Conservation (phyloP, 176 grass and related monocot species). For the Raddia guianensis region DNA sequence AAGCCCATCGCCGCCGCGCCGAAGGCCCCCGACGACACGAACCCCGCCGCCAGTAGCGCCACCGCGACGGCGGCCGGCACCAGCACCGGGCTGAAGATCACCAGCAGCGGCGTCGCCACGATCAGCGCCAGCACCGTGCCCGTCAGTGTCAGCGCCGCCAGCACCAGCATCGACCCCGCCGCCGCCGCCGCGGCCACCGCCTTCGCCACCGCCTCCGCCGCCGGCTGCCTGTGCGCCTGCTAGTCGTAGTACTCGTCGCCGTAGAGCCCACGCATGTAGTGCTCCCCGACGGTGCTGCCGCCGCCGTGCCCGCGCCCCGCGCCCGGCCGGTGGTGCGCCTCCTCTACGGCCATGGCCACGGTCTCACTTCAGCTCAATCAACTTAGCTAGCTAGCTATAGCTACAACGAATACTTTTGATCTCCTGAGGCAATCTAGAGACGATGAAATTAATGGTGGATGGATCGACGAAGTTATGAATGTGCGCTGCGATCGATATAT, state of each 20-base stretch:
- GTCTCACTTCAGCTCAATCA: background rate
- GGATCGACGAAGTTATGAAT: background rate
- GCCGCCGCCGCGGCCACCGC: slow-evolving; percentile 43
- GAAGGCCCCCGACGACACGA: slow-evolving; percentile 63
- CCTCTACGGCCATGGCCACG: background rate
- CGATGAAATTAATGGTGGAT: background rate
- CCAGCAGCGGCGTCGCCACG: slow-evolving; percentile 68
- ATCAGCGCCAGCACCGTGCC: slow-evolving; percentile 66
- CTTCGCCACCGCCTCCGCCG: slow-evolving; percentile 26
- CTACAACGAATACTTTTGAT: no score
- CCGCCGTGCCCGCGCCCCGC: background rate
- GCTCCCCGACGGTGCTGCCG: background rate
- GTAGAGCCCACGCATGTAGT: slow-evolving; percentile 32
- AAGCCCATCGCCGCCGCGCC: slow-evolving; percentile 65
- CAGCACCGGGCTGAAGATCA: slow-evolving; percentile 81
- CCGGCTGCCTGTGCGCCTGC: slow-evolving; percentile 21
- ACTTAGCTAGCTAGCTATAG: background rate
- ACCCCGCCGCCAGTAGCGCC: slow-evolving; percentile 53
- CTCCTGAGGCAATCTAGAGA: background rate
- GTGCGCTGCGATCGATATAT: background rate
- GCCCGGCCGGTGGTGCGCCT: background rate
- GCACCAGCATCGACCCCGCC: slow-evolving; percentile 52
- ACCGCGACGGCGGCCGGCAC: slow-evolving; percentile 51
- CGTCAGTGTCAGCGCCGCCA: slow-evolving; percentile 60
- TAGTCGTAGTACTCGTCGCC: slow-evolving; percentile 14